These are phyloP conservation scores for Hibiscus tridactylites DNA, from an alignment of 345 rosid genomes.

Conservation along the genomic window DNA sequence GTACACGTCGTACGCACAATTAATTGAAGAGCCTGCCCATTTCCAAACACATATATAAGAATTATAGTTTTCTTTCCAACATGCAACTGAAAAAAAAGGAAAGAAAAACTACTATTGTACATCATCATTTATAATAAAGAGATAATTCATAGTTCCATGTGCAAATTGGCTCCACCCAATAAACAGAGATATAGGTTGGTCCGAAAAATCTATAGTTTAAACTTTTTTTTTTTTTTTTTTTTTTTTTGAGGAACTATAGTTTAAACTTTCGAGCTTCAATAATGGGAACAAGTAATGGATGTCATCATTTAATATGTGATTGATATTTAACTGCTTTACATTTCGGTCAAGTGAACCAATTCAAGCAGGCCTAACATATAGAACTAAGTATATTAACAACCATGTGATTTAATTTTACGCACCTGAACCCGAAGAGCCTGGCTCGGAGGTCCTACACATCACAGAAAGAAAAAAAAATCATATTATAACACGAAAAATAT, in stretches of 20 bases:
- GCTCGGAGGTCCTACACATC: constrained; percentile 46
- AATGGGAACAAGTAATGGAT: background rate
- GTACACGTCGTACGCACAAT: constrained; percentile 76
- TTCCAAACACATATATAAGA: constrained; percentile 14
- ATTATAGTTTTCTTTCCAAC: constrained; percentile 5
- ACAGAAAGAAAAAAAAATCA: background rate
- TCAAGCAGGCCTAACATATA: background rate
- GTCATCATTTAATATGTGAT: background rate
- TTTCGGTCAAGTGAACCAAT: background rate
- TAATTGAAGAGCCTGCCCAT: constrained; percentile 41
- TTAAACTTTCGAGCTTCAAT: background rate
- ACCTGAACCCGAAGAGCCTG: constrained; percentile 39
- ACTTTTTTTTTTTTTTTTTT: too few species aligned
- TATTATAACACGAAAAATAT: background rate
- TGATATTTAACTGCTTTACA: background rate
- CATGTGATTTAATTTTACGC: constrained; percentile 12
- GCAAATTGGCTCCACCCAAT: background rate
- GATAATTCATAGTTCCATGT: background rate
- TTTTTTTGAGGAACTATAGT: too few species aligned
- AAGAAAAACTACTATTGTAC: background rate
- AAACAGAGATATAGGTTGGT: too few species aligned
- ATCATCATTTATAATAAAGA: background rate
- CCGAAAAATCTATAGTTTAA: background rate
- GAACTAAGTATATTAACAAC: too few species aligned
- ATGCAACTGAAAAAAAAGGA: background rate